These are phyloP conservation scores for Blastobotrys malaysiensis DNA, from an alignment of 1,139 yeast genomes.

Conservation along the genomic window DNA sequence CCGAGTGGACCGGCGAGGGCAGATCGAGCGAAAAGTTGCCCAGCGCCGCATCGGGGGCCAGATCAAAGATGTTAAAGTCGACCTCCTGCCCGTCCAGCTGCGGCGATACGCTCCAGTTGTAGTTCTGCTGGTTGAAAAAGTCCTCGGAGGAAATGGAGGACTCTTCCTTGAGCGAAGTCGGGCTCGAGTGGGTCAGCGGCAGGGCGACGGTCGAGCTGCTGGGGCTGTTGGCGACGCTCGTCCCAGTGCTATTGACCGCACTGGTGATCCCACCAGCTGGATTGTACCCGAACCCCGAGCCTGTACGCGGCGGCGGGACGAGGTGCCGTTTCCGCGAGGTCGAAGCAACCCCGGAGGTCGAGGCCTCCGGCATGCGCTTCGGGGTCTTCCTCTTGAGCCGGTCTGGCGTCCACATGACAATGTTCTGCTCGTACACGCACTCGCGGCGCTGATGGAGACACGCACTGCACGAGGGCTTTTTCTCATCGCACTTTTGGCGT, in stretches of 20 bases:
- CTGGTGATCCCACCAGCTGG: not conserved
- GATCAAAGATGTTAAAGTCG: not conserved
- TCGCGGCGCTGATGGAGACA: constrained; percentile 33
- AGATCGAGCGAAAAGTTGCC: constrained; percentile 1
- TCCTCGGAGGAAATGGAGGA: not conserved
- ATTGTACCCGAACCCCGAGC: not conserved
- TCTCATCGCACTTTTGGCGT: constrained; percentile 44
- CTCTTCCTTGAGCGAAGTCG: not conserved
- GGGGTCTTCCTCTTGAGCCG: constrained; percentile 2
- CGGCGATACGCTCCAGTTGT: not conserved
- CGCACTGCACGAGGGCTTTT: constrained; percentile 39
- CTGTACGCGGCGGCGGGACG: not conserved
- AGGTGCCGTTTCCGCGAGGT: not conserved
- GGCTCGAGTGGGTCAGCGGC: not conserved
- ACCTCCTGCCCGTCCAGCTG: not conserved
- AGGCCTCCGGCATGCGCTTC: not conserved
- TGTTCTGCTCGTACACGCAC: constrained; percentile 29
- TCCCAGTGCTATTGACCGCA: not conserved
- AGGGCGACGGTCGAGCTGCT: not conserved
- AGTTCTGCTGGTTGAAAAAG: not conserved
- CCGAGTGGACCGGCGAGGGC: not conserved
- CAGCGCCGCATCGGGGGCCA: constrained; percentile 3
- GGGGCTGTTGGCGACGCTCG: not conserved
- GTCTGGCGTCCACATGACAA: constrained; percentile 10
- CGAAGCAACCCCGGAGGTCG: too few relatives aligned